A percentile compares a stretch with the other conserved stretches of the same genome.
Evolutionary conservation across 164 flowering plant species (phyloP).

Genomic region (Saururus chinensis): DNA sequence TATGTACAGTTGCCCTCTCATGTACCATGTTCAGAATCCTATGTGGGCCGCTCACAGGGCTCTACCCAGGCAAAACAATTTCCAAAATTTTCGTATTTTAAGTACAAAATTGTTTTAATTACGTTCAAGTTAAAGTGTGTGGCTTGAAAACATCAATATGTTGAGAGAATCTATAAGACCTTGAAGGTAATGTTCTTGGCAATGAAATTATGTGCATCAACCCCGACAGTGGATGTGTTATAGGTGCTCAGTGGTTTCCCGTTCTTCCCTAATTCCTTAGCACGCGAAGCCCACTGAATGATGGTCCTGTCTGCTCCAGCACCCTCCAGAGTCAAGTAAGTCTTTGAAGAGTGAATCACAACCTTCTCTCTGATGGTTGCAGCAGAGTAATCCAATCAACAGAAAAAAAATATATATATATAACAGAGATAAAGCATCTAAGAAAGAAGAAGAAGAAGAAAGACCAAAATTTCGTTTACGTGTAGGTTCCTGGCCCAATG

Average conservation of each 20-base stretch:
- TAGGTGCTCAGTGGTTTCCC: slow-evolving; percentile 44
- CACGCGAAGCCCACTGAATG: slow-evolving; percentile 50
- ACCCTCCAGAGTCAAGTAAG: slow-evolving; percentile 39
- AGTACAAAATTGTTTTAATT: too few species aligned
- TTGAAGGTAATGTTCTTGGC: slow-evolving; percentile 55
- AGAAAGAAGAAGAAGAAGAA: too few species aligned
- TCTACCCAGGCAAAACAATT: too few species aligned
- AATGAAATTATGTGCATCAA: slow-evolving; percentile 40
- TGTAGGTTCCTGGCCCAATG: slow-evolving; percentile 40
- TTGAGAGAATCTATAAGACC: slow-evolving; percentile 16
- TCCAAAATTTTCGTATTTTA: too few species aligned
- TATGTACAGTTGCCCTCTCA: too few species aligned
- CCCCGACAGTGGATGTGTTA: slow-evolving; percentile 44
- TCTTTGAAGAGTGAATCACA: slow-evolving; percentile 35
- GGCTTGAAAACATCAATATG: background rate
- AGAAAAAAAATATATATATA: background rate
- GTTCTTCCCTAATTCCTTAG: slow-evolving; percentile 25
- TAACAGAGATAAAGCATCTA: background rate
- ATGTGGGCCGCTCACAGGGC: too few species aligned
- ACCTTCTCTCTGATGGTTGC: slow-evolving; percentile 42
- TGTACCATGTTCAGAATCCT: too few species aligned
- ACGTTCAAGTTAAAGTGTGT: background rate
- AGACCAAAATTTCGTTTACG: too few species aligned
- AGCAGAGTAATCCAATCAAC: background rate
- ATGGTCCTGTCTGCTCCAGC: slow-evolving; percentile 36